Conservation (phyloP, 306 rosid genomes). For the Prunus armeniaca region DNA sequence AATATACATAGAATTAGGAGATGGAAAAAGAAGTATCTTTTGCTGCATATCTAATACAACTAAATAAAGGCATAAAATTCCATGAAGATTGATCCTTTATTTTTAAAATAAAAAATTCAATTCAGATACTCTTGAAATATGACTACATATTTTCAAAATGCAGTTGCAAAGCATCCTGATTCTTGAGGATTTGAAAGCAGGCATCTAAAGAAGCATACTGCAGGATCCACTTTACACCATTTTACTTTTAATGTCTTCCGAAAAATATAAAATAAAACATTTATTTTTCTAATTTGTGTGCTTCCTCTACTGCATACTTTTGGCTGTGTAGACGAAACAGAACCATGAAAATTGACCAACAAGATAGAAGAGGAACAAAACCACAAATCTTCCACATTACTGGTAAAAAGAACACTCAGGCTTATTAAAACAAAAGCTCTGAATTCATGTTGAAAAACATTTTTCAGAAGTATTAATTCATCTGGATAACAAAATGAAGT, state of each 20-base stretch:
- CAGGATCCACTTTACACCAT: neutral
- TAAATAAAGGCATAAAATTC: neutral
- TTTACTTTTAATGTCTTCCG: neutral
- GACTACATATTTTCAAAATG: neutral
- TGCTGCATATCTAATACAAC: neutral
- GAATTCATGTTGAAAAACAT: neutral
- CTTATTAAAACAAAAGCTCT: neutral
- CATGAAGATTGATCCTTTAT: constrained; percentile 1
- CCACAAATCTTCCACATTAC: neutral
- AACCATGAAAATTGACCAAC: neutral
- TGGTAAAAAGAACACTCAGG: neutral
- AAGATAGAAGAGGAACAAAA: neutral
- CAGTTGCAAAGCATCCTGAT: neutral
- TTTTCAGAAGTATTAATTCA: neutral
- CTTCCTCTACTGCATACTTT: neutral
- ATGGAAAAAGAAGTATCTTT: neutral
- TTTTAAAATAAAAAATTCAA: constrained; percentile 14
- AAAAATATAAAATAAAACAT: neutral
- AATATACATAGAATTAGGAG: constrained; percentile 6
- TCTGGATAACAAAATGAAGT: neutral
- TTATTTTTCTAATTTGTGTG: neutral
- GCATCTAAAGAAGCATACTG: neutral
- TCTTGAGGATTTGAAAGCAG: neutral
- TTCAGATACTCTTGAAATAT: constrained; percentile 3
- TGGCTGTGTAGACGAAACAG: neutral